Evolutionary conservation across 2,329 filamentous ascomycete species (phyloP), one percentile per base, ranked within the genome.

Genomic region (Colletotrichum sp.): DNA sequence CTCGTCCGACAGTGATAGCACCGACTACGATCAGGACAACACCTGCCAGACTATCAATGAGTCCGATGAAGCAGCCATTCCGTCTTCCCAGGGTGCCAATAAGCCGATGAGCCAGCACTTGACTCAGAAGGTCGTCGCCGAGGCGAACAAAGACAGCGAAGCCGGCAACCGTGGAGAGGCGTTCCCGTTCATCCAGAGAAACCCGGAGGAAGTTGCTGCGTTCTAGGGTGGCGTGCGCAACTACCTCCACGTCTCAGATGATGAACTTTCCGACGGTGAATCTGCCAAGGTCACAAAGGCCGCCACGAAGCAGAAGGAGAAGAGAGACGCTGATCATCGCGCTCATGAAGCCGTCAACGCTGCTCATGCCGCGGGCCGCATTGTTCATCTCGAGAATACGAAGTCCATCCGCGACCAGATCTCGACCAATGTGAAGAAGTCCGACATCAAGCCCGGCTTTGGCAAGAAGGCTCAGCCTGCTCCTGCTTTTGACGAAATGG

Each of bases 221-320:
- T 84, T 83, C 67, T 85, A 82, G 83, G 72, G 78, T 12, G 76
- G 80, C 76, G 81, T 84, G 24, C 80, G 83, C 24, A 71, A 72
- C 9, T 77, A 78, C 34, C 79, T 85, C 10, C 79, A 80, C 68
- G 80, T 84, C 36, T 78, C 81, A 16, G 82, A 84, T 32, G 79
- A 83, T 4, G 83, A 84, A 24, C 26, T 83, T 1, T 73, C 71
- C 2, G 71, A 69, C 18, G 9, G 13, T 4, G 74, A 76, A 13
- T 12, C 60, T n/a, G 28, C 28, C 4, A 76, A 48, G 43, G 60
- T 14, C 7, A 12, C 34, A 7, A 69, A 76, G 34, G 34, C 30
- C 8, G 13, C 7, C 12, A 59, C 65, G 18, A 61, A 55, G 18
- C 26, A 34, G 18, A 67, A 64, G 14, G 28, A 61, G 21, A 65